Conservation (phyloP, 352 stramenopile genomes). For the Pythium pectinolyticum region DNA sequence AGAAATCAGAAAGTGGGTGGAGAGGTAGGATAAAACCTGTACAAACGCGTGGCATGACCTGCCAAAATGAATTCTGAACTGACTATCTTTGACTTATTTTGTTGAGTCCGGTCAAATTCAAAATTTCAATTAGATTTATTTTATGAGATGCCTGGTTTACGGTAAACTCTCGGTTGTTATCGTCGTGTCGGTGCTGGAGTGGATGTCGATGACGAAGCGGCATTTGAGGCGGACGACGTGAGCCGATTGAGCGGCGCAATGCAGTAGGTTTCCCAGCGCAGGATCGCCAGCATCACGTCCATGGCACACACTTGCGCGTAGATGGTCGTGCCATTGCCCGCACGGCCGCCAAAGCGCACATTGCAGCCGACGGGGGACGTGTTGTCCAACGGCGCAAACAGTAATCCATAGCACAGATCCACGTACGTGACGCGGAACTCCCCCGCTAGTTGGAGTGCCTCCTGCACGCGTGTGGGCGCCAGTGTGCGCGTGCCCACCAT, state of each 20-base stretch:
- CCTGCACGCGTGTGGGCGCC: background rate
- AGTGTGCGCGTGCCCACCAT: conserved; percentile 27
- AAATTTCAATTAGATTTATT: too few species aligned
- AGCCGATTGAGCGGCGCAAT: conserved; percentile 29
- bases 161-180: too few species aligned
- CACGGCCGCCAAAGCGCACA: conserved; percentile 29
- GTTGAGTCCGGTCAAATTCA: too few species aligned
- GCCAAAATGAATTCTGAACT: too few species aligned
- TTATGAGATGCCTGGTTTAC: too few species aligned
- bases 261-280: conserved; percentile 33
- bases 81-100: too few species aligned
- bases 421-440: conserved; percentile 26
- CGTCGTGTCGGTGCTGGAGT: too few species aligned
- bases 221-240: background rate
- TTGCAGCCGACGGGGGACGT: conserved; percentile 11
- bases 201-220: background rate
- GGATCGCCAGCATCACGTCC: conserved; percentile 30
- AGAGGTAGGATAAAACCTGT: too few species aligned
- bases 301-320: conserved; percentile 26
- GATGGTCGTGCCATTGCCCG: conserved; percentile 26
- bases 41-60: too few species aligned
- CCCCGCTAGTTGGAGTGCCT: conserved; percentile 13
- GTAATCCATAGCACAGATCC: conserved; percentile 25
- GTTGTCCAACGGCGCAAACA: conserved; percentile 16
- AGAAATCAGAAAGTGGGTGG: too few species aligned